These are phyloP conservation scores for Cadophora sp. DNA, from an alignment of 2,329 filamentous ascomycete species.

Conservation along the genomic window DNA sequence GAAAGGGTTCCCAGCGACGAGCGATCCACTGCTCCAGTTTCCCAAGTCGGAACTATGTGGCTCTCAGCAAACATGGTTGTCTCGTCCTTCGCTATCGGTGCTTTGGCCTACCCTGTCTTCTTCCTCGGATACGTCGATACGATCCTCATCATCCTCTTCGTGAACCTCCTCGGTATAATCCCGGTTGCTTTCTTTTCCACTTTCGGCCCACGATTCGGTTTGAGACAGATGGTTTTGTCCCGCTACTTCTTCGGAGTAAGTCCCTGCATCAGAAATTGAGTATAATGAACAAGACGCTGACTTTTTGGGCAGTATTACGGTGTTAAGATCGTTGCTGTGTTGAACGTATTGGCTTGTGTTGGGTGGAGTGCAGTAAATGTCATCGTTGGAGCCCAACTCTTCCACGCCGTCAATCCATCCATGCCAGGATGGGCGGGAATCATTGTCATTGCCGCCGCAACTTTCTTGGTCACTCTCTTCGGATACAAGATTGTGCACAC, in stretches of 20 bases:
- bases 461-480: slow-evolving; percentile 74
- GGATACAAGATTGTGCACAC: slow-evolving; percentile 78
- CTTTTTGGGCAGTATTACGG: slow-evolving; percentile 28
- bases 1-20: slow-evolving; percentile 76
- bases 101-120: slow-evolving; percentile 72
- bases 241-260: slow-evolving; percentile 78
- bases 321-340: slow-evolving; percentile 62
- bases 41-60: slow-evolving; percentile 79
- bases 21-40: slow-evolving; percentile 67
- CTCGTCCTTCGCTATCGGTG: slow-evolving; percentile 77
- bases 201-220: slow-evolving; percentile 75
- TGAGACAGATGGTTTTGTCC: slow-evolving; percentile 82
- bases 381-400: slow-evolving; percentile 80
- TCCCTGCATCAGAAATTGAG: slow-evolving; percentile 40
- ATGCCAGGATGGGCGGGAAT: slow-evolving; percentile 79
- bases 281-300: slow-evolving; percentile 19
- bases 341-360: slow-evolving; percentile 74
- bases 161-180: slow-evolving; percentile 75
- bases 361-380: slow-evolving; percentile 81
- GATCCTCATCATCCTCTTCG: slow-evolving; percentile 74
- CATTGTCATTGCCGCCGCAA: slow-evolving; percentile 71
- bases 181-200: slow-evolving; percentile 80
- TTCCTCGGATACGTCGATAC: slow-evolving; percentile 75
- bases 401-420: slow-evolving; percentile 73
- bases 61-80: slow-evolving; percentile 81